Base-by-base conservation (phyloP, 2,329 filamentous ascomycete genomes). In the Penicillium sp. region DNA sequence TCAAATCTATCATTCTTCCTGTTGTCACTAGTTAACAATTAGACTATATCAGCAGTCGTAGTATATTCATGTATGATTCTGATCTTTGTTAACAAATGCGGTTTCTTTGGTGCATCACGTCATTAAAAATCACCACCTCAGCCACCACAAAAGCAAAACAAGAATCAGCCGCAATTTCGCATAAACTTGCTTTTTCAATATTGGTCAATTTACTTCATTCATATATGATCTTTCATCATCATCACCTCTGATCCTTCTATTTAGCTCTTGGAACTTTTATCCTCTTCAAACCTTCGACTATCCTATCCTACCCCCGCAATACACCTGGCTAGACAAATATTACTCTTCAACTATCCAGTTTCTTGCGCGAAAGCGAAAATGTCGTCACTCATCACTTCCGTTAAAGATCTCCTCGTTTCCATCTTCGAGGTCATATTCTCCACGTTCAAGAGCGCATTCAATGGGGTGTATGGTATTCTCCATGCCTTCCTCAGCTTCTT, bases 401-500 rank as follows among this genome's bases (percentile, higher is more conserved):
- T 57, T 44, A 50, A 57, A 29, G 52, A 57, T 40, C 46, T 57
- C 11, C 23, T 57, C 7, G 9, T 27, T 9, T 53, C 54, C 1
- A 4, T 56, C 1, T 50, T 56, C n/a, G 54, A 56, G 44, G 44
- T 56, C 18, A 48, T 55, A 38, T 55, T 55, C 36, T 55, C 54
- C 4, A 37, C 49, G 2, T 37, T 50, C 18, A 36, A 42, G 6
- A 40, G 24, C 4, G 42, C 44, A 4, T 43, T 57, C 13, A 38
- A 51, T 44, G 23, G 35, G 3, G 38, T 46, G 1, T 37, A 26
- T 10, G 41, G 40, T 6, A 13, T 51, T 2, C 23, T 55, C 31
- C 16, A n/a, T 18, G 32, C 41, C 5, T 4, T 50, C 10, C 22
- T 47, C 38, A 11, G 40, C 5, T 50, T 47, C 18, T 28, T 57